These are phyloP conservation scores for Aegilops umbellulata DNA, from an alignment of 176 grass and related monocot genomes.

Conservation along the genomic window DNA sequence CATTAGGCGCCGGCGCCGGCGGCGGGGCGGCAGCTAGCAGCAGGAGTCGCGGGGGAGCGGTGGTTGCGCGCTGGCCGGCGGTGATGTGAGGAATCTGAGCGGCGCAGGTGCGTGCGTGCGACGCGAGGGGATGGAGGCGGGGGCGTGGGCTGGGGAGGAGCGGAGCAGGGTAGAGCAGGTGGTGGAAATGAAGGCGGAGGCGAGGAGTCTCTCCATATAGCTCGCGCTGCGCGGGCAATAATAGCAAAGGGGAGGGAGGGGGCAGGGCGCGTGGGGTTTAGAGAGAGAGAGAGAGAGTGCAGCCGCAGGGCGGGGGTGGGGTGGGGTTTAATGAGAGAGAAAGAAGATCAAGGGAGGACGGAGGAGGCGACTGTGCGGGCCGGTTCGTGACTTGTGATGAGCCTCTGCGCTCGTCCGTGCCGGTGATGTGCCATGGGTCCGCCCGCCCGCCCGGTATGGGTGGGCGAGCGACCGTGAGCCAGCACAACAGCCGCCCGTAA, in stretches of 20 bases:
- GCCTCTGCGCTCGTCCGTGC: neutral
- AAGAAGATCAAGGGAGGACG: neutral
- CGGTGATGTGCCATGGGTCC: neutral
- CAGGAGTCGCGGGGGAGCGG: neutral
- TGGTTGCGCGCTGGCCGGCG: neutral
- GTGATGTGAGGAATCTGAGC: neutral
- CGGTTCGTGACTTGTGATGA: neutral
- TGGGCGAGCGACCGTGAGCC: no score
- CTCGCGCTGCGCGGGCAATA: slow-evolving; percentile 48
- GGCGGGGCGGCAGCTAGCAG: neutral
- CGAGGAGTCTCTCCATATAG: slow-evolving; percentile 40
- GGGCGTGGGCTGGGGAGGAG: slow-evolving; percentile 6
- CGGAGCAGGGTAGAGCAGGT: slow-evolving; percentile 20
- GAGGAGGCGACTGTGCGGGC: neutral
- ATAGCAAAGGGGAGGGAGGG: slow-evolving; percentile 25
- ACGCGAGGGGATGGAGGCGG: neutral
- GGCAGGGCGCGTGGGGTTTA: slow-evolving; percentile 10
- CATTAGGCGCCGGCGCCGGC: neutral
- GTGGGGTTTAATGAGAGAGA: slow-evolving; percentile 37
- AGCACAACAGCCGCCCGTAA: no score
- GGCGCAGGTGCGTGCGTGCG: neutral
- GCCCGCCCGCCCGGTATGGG: neutral
- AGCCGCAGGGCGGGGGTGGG: neutral
- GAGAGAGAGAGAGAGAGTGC: neutral
- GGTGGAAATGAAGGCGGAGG: slow-evolving; percentile 4